Conservation (phyloP, 345 rosid species). For the Euphorbia tirucalli region DNA sequence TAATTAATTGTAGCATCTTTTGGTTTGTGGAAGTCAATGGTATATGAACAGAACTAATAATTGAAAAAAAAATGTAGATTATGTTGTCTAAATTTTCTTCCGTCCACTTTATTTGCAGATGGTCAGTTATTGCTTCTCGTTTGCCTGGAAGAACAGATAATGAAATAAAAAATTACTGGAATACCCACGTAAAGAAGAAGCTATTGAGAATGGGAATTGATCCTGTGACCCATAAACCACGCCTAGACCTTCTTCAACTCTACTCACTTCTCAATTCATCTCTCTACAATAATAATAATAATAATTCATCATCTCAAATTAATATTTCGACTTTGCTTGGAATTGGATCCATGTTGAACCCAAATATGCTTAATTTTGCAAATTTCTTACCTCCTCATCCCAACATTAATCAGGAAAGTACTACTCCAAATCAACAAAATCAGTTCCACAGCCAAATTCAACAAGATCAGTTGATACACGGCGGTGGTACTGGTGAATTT, state of each 20-base stretch:
- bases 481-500: constrained; percentile 4
- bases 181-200: constrained; percentile 75
- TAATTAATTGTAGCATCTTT: neutral
- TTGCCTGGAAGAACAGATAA: constrained; percentile 89
- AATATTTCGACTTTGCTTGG: constrained; percentile 35
- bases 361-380: constrained; percentile 28
- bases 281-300: constrained; percentile 11
- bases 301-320: constrained; percentile 24
- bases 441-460: constrained; percentile 21
- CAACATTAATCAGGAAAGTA: no score
- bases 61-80: no score
- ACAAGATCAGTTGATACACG: constrained; percentile 23
- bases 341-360: constrained; percentile 26
- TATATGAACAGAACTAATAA: neutral
- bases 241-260: constrained; percentile 44
- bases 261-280: constrained; percentile 28
- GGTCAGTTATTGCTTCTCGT: constrained; percentile 84
- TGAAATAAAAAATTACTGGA: constrained; percentile 88
- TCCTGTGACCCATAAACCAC: constrained; percentile 75
- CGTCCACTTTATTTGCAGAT: constrained; percentile 39
- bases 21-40: neutral
- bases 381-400: constrained; percentile 22
- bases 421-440: constrained; percentile 17
- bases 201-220: constrained; percentile 80
- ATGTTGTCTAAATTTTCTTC: neutral